Percentiles rank a stretch among this genome's conserved stretches.
phyloP scores from a whole-genome alignment of 108 stramenopile species.

The Hondaea fermentalgiana region DNA sequence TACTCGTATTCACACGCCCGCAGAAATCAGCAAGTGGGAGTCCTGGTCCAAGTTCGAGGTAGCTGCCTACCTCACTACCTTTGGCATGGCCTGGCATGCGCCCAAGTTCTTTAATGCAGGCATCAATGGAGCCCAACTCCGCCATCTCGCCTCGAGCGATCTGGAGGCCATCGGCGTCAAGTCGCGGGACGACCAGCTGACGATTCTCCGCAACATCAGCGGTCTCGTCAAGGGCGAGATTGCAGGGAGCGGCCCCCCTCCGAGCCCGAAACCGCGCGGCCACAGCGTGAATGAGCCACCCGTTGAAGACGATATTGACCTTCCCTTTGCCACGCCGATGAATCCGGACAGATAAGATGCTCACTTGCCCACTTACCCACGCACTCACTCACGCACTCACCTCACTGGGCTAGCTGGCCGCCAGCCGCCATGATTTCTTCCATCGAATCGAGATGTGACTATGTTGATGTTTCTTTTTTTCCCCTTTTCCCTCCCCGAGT shows the following conservation, averaged over 20 bases:
- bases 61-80: not conserved
- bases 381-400: not conserved
- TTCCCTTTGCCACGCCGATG: not conserved
- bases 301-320: not conserved
- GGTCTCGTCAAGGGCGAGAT: not conserved
- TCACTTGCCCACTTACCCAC: no score
- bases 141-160: not conserved
- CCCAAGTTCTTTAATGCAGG: not conserved
- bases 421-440: no score
- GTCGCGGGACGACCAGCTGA: not conserved
- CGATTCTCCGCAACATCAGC: not conserved
- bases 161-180: not conserved
- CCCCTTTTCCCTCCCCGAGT: no score
- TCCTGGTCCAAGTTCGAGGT: not conserved
- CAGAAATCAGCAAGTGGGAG: slow-evolving; percentile 16
- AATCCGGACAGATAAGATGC: not conserved
- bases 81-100: not conserved
- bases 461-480: no score
- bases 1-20: not conserved
- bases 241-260: not conserved
- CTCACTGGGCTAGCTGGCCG: no score
- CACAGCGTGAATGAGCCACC: not conserved
- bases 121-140: not conserved
- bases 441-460: no score
- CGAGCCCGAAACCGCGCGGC: not conserved